phyloP scores from a whole-genome alignment of 139 green algal genomes.

The Coelastrella sp. region DNA sequence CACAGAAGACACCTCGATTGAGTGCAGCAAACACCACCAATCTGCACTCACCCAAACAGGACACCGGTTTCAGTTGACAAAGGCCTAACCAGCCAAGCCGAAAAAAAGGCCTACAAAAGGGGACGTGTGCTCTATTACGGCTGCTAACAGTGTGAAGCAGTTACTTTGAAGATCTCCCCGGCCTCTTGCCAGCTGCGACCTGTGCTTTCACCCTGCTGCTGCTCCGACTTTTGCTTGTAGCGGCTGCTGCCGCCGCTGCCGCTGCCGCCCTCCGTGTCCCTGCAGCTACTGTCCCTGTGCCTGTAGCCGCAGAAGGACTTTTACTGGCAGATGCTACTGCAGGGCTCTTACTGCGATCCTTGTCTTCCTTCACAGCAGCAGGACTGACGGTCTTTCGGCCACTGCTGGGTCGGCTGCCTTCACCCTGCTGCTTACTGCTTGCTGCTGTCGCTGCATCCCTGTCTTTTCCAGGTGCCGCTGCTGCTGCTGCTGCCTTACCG shows the following conservation, averaged over 20 bases:
- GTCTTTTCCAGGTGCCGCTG: background rate
- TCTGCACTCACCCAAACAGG: no score
- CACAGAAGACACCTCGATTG: no score
- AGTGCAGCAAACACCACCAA: no score
- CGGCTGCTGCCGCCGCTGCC: background rate
- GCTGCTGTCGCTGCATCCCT: background rate
- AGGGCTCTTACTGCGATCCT: background rate
- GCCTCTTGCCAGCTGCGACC: background rate
- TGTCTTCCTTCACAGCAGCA: background rate
- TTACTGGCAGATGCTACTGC: background rate
- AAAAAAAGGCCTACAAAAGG: no score
- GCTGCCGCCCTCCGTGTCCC: background rate
- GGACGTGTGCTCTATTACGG: no score
- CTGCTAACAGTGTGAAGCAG: no score
- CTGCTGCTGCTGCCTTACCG: constrained; percentile 13
- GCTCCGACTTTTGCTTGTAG: background rate
- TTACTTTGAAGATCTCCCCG: no score
- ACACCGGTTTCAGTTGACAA: no score
- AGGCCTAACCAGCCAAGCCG: no score
- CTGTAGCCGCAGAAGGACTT: background rate
- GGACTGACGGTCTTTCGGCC: background rate
- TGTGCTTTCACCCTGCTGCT: constrained; percentile 8
- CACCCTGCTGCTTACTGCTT: background rate
- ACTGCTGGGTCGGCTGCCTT: background rate
- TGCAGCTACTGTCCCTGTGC: background rate